These are phyloP conservation scores for Elongisporangium anandrum DNA, from an alignment of 352 stramenopile genomes.

Conservation along the genomic window DNA sequence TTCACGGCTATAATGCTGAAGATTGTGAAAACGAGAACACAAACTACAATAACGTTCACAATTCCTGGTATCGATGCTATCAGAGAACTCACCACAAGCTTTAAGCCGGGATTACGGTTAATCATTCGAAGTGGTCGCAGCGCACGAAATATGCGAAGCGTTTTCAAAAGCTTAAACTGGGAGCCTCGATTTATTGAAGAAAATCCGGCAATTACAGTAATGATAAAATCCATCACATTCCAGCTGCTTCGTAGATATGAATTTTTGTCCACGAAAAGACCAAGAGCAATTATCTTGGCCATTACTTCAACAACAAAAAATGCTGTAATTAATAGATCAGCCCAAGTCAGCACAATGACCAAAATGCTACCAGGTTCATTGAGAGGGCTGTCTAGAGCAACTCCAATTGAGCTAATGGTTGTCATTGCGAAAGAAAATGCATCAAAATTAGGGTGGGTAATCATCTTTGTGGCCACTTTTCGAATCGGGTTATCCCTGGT, in stretches of 20 bases:
- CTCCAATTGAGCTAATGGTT: slow-evolving; percentile 49
- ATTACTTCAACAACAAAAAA: slow-evolving; percentile 86
- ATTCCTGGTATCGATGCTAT: slow-evolving; percentile 77
- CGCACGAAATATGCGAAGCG: slow-evolving; percentile 70
- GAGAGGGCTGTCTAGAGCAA: slow-evolving; percentile 81
- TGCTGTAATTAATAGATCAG: slow-evolving; percentile 67
- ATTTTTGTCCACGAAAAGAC: slow-evolving; percentile 57
- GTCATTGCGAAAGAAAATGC: slow-evolving; percentile 74
- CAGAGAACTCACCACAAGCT: slow-evolving; percentile 74
- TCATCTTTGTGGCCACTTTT: slow-evolving; percentile 32
- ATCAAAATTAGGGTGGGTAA: slow-evolving; percentile 72
- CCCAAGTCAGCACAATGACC: slow-evolving; percentile 40
- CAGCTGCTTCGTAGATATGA: slow-evolving; percentile 80
- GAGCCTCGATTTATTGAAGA: slow-evolving; percentile 66
- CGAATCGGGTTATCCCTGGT: slow-evolving; percentile 46
- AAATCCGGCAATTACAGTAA: slow-evolving; percentile 71
- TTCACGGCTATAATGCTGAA: slow-evolving; percentile 90
- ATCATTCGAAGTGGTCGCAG: slow-evolving; percentile 86
- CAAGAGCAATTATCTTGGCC: slow-evolving; percentile 85
- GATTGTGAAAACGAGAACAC: slow-evolving; percentile 78
- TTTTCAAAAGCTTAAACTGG: slow-evolving; percentile 62
- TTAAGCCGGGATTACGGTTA: slow-evolving; percentile 61
- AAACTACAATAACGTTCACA: slow-evolving; percentile 81
- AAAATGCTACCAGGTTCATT: slow-evolving; percentile 33
- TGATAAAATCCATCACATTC: slow-evolving; percentile 90